Base-by-base conservation (phyloP, 257 asterid species). In the Penstemon newberryi region DNA sequence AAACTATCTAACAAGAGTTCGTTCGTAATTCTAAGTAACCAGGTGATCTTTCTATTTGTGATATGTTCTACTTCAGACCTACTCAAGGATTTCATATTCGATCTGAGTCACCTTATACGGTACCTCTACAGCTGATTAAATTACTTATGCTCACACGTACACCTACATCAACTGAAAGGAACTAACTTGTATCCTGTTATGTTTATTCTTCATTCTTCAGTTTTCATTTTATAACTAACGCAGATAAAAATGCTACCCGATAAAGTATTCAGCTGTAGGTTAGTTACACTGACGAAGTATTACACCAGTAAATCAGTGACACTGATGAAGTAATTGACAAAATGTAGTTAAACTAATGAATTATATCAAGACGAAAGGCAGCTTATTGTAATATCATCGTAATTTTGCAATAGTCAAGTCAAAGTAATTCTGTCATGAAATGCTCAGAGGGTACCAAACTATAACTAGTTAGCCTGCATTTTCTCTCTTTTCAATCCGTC, bases 81-180 rank as follows among this genome's bases (percentile, higher is more conserved):
- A 64, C 65, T 46, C 58, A 70, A 11, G 59, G 41, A 56, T 55
- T 45, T 4, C 4, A 6, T 63, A 56, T 56, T 58, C 60, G 56
- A 39, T 64, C 51, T 8, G 58, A 53, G 69, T 42, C 36, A 59
- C 47, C 70, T 52, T 52, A 4, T 38, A n/a, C 7, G 49, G 43
- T 47, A 40, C 55, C 57, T 40, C 44, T 54, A 43, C 37, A 65
- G 19, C 49, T 60, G 58, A 52, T 38, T 55, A 69, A 65, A 44
- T 53, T 65, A 59, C 33, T 60, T 65, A 39, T 52, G 69, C 72
- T 63, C 49, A 36, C 66, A 50, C 58, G 37, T 59, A 56, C 39
- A 7, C 52, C 41, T 66, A 56, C 45, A 15, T 18, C 54, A 54
- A 54, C 7, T 41, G 18, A 52, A 5, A 65, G 55, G 54, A 6